Evolutionary conservation across 2,329 filamentous ascomycete species (phyloP).

Genomic region (Tolypocladium endophyticum): DNA sequence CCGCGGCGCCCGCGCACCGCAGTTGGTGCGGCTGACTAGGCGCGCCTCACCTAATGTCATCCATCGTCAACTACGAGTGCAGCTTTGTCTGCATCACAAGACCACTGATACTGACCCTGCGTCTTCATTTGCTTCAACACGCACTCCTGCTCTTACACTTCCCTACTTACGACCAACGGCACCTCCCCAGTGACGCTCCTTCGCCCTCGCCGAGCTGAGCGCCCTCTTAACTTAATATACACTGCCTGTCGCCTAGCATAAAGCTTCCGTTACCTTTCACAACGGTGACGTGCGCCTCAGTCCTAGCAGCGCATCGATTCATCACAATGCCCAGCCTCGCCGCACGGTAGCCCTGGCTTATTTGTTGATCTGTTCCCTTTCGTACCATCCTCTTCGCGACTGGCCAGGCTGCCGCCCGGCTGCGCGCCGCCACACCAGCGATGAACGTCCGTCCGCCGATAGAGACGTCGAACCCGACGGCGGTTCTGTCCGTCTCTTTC

Average conservation of each 20-base stretch:
- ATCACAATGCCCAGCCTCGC: background rate
- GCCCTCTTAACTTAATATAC: background rate
- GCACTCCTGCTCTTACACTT: too few relatives aligned
- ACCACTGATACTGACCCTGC: background rate
- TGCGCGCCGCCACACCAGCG: conserved; percentile 1
- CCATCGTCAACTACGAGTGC: too few relatives aligned
- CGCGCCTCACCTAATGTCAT: background rate
- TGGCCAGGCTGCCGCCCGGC: background rate
- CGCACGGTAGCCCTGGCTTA: background rate
- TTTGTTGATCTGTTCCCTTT: background rate
- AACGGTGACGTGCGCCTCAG: background rate
- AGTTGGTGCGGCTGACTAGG: background rate
- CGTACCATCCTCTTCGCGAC: background rate
- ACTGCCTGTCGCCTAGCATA: background rate
- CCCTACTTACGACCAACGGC: background rate
- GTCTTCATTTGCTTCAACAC: too few relatives aligned
- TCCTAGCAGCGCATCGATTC: background rate
- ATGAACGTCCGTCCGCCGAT: conserved; percentile 91
- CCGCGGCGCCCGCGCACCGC: background rate
- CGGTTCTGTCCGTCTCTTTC: conserved; percentile 75
- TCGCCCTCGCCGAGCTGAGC: background rate
- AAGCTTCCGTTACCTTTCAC: background rate
- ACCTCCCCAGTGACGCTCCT: background rate
- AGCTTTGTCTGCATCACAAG: background rate
- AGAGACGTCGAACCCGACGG: conserved; percentile 62